Evolutionary conservation across 164 flowering plant species (phyloP), one percentile per base, ranked within the genome.

Genomic region (Magnolia kwangsiensis): DNA sequence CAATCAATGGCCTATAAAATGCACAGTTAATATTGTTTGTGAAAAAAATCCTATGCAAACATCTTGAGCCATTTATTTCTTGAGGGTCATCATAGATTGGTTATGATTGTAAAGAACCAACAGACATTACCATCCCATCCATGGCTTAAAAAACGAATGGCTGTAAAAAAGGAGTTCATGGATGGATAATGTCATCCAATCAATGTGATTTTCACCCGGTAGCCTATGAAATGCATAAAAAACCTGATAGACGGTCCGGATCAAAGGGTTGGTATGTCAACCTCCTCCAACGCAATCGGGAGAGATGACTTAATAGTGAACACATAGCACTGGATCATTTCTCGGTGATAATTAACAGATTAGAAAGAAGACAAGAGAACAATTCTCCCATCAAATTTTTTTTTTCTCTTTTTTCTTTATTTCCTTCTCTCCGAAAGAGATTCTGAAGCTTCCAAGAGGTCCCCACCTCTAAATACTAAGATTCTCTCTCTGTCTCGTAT

Each of bases 361-460:
- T 11, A 55, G 61, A 55, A 55, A 55, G 61, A 55, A 55, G 61
- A 55, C 61, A 55, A 55, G 61, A 11, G 13, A 55, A 64, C 24
- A 64, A 64, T 64, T 20, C 67, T 3, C 61, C 61, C 61, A 13
- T 55, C 1, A 55, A n/a, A n/a, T n/a, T n/a, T 55, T 10, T 55
- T 16, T 10, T 4, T 16, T 55, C 61, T 64, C 67, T 2, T n/a
- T 21, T 63, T 19, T 64, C 24, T 58, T 20, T 79, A 23, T 77
- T 77, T 77, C 24, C 7, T 50, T 27, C 19, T 51, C 45, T 67
- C 23, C 3, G 23, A 11, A 68, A 50, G 63, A 13, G 72, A 72
- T 65, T 70, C 74, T 76, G 74, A 74, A 83, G 76, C 77, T 66
- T 59, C 74, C 71, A 64, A 66, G 76, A 77, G 67, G 79, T 70